phyloP scores from a whole-genome alignment of 192 early-diverging fungal species.

The Rhizophagus clarus region DNA sequence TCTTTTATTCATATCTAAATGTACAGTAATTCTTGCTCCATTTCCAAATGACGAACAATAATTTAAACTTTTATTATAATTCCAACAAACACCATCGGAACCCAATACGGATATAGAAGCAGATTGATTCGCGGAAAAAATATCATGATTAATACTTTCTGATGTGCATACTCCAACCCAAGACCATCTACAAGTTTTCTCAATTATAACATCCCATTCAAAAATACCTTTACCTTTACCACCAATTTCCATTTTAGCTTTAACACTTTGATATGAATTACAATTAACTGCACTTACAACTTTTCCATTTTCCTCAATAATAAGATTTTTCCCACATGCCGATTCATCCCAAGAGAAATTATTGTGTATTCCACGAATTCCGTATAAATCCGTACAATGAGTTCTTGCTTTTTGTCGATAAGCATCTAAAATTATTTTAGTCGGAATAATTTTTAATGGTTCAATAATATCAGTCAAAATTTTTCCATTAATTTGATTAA shows the following conservation, averaged over 20 bases:
- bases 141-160: not conserved
- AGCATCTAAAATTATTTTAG: not conserved
- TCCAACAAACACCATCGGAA: not conserved
- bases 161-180: not conserved
- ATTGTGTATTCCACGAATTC: not conserved
- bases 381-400: not conserved
- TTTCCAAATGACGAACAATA: not conserved
- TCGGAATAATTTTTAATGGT: not conserved
- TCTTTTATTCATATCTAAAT: slow-evolving; percentile 29
- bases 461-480: not conserved
- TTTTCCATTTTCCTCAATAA: not conserved
- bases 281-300: not conserved
- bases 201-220: slow-evolving; percentile 26
- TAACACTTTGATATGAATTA: not conserved
- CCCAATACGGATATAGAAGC: not conserved
- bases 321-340: too few species aligned
- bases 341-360: not conserved
- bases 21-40: slow-evolving; percentile 9
- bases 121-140: not conserved
- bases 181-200: not conserved
- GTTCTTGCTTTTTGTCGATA: not conserved
- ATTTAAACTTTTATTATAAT: not conserved
- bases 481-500: not conserved
- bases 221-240: not conserved
- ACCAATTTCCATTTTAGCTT: not conserved